Percentiles rank a stretch among this genome's conserved stretches.
phyloP scores from a whole-genome alignment of 768 basidiomycete genomes.

The Lentinula guzmanii region DNA sequence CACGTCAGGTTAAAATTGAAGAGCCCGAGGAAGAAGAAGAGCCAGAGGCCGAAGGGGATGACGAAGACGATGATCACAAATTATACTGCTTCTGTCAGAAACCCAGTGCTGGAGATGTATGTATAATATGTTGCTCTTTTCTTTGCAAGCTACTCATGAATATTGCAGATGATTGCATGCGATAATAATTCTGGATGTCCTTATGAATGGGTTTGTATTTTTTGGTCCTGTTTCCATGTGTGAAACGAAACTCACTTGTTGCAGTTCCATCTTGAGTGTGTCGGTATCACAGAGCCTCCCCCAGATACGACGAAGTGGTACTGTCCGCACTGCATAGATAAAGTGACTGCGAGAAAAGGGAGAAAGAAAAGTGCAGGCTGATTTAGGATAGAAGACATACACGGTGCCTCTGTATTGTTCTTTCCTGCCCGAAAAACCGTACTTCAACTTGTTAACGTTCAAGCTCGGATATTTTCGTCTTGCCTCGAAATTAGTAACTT shows the following conservation, averaged over 20 bases:
- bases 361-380: conserved; percentile 26
- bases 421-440: not conserved
- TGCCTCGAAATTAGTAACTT: not conserved
- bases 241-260: not conserved
- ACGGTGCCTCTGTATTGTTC: not conserved
- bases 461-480: not conserved
- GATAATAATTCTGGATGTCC: conserved; percentile 57
- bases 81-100: conserved; percentile 50
- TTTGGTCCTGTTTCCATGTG: not conserved
- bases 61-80: conserved; percentile 40
- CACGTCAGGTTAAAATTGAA: not conserved
- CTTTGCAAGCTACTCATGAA: not conserved
- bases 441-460: not conserved
- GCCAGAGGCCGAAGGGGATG: conserved; percentile 33
- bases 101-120: conserved; percentile 44
- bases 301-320: conserved; percentile 52
- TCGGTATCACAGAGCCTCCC: conserved; percentile 43
- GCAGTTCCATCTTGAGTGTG: conserved; percentile 61
- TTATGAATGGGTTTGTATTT: conserved; percentile 58
- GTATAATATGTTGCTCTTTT: conserved; percentile 9
- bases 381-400: too few relatives aligned
- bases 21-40: conserved; percentile 29
- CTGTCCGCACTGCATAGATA: conserved; percentile 31
- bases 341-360: conserved; percentile 27
- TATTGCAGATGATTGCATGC: conserved; percentile 60